Evolutionary conservation across 164 flowering plant genomes (phyloP), one percentile per base, ranked within the genome.

Genomic region (Warburgia ugandensis): DNA sequence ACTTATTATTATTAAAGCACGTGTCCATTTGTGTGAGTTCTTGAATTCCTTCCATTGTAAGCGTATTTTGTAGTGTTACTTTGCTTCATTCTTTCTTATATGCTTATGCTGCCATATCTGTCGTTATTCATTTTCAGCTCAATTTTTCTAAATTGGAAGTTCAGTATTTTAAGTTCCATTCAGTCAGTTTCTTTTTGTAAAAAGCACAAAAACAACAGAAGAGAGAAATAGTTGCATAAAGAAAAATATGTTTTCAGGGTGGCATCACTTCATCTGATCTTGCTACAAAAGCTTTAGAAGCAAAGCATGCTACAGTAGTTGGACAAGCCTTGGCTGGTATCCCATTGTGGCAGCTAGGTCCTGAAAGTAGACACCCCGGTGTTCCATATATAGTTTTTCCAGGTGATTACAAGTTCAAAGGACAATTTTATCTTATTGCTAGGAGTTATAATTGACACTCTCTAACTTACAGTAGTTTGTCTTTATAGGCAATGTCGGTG

Each of bases 251-350:
- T 27, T 16, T 55, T 59, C 60, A 94, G 99, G 99, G 99, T 48
- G 99, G 99, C 42, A 89, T 94, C 37, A 89, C 97, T 20, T 94
- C 99, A 72, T 94, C 99, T 25, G 99, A 94, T 69, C 66, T 84
- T 64, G 97, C 97, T 43, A 86, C 97, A 48, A 89, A 83, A 70
- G 99, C 92, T 54, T 74, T 89, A 33, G 90, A 77, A 72, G 96
- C 90, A 63, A 75, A 72, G 53, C 73, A 78, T 64, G 97, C 97
- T 33, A 76, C 62, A 59, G 69, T 94, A 55, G 82, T 84, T 56
- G 99, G 99, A 42, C 99, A 94, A 72, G 99, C 97, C 30, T 63
- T 94, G 44, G 77, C 96, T 58, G 97, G 99, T 69, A 88, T 94
- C 68, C 99, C 99, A 29, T 65, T 94, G 61, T 94, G 99, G 99